Evolutionary conservation across 2,329 filamentous ascomycete species (phyloP), one percentile per base, ranked within the genome.

Genomic region (Trematosphaeria pertusa): DNA sequence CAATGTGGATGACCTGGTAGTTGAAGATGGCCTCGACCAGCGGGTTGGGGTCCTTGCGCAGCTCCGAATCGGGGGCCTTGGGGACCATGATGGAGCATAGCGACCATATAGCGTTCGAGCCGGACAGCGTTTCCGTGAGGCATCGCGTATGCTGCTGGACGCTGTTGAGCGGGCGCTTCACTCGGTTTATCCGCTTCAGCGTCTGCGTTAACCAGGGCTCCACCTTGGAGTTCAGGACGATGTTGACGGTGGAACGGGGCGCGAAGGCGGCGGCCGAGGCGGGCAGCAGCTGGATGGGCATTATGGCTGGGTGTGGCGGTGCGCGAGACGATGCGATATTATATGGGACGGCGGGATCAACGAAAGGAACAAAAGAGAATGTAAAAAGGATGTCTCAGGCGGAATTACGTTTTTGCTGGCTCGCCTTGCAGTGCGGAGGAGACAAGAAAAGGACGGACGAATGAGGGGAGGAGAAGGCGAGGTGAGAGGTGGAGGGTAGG

Each of bases 141-240:
- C 93, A 97, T 80, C 90, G 85, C 63, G 92, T 91, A 78, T 97
- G 94, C 74, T 99, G 94, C 47, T 90, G 87, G 37, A 97, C 89
- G 73, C 89, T 97, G 83, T 99, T 99, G 75, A 97, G 84, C 52
- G 94, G 93, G 64, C 94, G 89, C 84, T 97, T 99, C 65, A 97
- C 86, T 61, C 89, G 85, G 81, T 96, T 97, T 78, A 97, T 91
- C 73, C 94, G 87, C 83, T 97, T 97, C 66, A 99, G 81, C 9
- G 92, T 96, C 70, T 92, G 89, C 26, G 94, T 99, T 75, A 97
- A 83, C 94, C 94, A 99, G 50, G 91, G 89, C 78, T 97, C 92
- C 67, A 95, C 86, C 79, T 94, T 96, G 71, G 87, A 88, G 68
- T 87, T 89, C 65, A 99, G 81, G 50, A 99, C 94, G 61, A 99